A percentile compares a stretch with the other conserved stretches of the same genome.
Evolutionary conservation across 495 filamentous ascomycete species (phyloP).

Genomic region (Penicillium waksmanii): DNA sequence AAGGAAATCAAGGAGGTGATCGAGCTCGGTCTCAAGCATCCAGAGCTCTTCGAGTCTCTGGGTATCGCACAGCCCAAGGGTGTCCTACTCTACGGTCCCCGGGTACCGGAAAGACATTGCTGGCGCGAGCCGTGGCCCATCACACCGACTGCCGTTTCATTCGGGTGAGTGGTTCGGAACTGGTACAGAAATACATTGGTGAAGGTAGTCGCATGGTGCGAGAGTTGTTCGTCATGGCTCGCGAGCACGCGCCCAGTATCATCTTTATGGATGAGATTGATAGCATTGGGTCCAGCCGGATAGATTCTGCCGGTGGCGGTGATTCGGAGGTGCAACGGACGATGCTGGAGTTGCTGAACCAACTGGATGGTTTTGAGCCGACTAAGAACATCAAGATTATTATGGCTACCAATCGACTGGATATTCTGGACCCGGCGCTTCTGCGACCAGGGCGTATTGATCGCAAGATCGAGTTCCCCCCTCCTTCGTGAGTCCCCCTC

Average conservation of each 20-base stretch:
- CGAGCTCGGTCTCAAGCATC: constrained; percentile 96
- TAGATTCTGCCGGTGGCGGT: constrained; percentile 91
- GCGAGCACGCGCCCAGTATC: constrained; percentile 98
- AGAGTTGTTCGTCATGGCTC: constrained; percentile 98
- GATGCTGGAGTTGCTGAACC: constrained; percentile 98
- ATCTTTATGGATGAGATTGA: constrained; percentile 99
- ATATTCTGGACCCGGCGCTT: constrained; percentile 94
- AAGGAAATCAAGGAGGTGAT: constrained; percentile 99
- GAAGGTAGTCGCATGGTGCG: constrained; percentile 98
- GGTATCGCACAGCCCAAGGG: constrained; percentile 98
- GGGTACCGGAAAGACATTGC: constrained; percentile 94
- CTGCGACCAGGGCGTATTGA: constrained; percentile 95
- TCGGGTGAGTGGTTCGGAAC: constrained; percentile 89
- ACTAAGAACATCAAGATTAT: constrained; percentile 99
- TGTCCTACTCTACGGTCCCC: constrained; percentile 97
- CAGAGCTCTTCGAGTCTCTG: constrained; percentile 97
- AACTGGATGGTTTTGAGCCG: constrained; percentile 97
- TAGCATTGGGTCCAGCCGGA: constrained; percentile 94
- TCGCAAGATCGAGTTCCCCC: constrained; percentile 99
- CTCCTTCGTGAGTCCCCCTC: constrained; percentile 67
- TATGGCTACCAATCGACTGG: constrained; percentile 98
- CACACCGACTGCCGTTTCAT: constrained; percentile 99
- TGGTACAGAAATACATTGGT: constrained; percentile 99
- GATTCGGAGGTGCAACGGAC: constrained; percentile 99
- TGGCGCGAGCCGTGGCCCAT: constrained; percentile 94